phyloP scores from a whole-genome alignment of 345 rosid species.

The Geranium brycei region DNA sequence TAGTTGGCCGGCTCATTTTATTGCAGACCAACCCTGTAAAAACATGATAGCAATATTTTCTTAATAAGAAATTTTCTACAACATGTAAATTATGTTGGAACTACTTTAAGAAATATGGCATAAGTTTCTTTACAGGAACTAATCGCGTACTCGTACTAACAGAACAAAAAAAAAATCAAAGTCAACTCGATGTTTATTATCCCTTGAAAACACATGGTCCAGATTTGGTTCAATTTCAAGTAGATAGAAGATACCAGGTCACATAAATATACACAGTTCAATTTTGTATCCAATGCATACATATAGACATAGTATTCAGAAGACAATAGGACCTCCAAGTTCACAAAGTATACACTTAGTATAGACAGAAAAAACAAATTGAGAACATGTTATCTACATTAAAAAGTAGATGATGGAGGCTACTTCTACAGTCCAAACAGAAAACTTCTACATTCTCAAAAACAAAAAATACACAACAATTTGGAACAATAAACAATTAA shows the following conservation, averaged over 20 bases:
- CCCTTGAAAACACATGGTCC: not conserved
- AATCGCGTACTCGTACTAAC: not conserved
- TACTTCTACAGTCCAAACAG: too few species aligned
- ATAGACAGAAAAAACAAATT: not conserved
- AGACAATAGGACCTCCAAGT: not conserved
- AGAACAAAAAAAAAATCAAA: too few species aligned
- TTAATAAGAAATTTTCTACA: not conserved
- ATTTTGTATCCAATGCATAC: not conserved
- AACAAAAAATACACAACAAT: not conserved
- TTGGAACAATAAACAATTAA: not conserved
- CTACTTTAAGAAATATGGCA: not conserved
- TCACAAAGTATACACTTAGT: not conserved
- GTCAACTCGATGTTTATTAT: not conserved
- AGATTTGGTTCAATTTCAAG: not conserved
- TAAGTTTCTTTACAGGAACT: not conserved
- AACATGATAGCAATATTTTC: not conserved
- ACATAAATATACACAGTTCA: not conserved
- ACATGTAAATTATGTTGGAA: not conserved
- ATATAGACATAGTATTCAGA: too few species aligned
- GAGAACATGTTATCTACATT: too few species aligned
- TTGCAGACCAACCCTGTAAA: slow-evolving; percentile 11
- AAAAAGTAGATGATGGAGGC: too few species aligned
- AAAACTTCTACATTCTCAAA: too few species aligned
- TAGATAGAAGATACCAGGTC: not conserved
- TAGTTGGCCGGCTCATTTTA: slow-evolving; percentile 49